Conservation (phyloP, 805 yeast species). For the Lachancea sp. region DNA sequence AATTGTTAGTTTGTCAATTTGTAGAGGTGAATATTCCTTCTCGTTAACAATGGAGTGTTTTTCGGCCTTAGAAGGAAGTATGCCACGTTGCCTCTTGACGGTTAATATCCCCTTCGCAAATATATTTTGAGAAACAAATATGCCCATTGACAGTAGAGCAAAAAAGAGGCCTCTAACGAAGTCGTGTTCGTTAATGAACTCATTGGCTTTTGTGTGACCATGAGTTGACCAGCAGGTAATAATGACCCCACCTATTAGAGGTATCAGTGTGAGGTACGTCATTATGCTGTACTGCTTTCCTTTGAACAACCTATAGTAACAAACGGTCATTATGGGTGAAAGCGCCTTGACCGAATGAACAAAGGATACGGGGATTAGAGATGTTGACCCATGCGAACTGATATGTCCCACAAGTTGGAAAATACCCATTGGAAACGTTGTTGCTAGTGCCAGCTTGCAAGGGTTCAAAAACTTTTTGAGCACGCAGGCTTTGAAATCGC, state of each 20-base stretch:
- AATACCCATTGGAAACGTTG: constrained; percentile 89
- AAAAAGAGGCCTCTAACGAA: constrained; percentile 33
- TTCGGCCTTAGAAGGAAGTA: constrained; percentile 20
- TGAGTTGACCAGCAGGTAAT: constrained; percentile 52
- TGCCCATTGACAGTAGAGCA: constrained; percentile 41
- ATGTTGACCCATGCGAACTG: constrained; percentile 86
- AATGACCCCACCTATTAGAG: constrained; percentile 81
- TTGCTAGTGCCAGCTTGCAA: constrained; percentile 42
- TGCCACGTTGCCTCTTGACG: constrained; percentile 29
- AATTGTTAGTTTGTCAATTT: constrained; percentile 65
- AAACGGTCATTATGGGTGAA: constrained; percentile 83
- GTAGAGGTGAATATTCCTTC: constrained; percentile 22
- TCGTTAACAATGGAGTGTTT: constrained; percentile 20
- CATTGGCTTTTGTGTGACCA: constrained; percentile 4
- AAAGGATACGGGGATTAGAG: constrained; percentile 85
- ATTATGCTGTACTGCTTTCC: constrained; percentile 48
- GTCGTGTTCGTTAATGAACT: not conserved
- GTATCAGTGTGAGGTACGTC: constrained; percentile 75
- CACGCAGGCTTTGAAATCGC: constrained; percentile 27
- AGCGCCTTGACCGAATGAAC: constrained; percentile 93
- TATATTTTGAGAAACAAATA: constrained; percentile 72
- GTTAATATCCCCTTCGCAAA: constrained; percentile 72
- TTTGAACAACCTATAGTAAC: constrained; percentile 62
- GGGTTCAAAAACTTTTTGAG: constrained; percentile 48
- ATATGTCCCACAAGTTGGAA: constrained; percentile 92